Evolutionary conservation across 2,329 filamentous ascomycete genomes (phyloP).

Genomic region (Elsinoe australis): DNA sequence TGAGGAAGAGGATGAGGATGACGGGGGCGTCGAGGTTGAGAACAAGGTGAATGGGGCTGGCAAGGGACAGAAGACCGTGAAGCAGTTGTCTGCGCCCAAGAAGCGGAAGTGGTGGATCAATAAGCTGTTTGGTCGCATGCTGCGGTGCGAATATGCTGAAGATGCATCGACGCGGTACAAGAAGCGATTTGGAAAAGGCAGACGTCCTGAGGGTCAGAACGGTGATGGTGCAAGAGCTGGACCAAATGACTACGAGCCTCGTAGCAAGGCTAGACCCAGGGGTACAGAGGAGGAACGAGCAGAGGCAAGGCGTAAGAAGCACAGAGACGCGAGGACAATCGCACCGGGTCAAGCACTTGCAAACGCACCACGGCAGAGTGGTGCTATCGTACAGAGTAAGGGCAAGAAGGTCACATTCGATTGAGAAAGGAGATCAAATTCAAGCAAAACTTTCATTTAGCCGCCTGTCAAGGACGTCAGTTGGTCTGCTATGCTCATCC

Average conservation of each 20-base stretch:
- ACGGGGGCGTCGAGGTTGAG: too few relatives aligned
- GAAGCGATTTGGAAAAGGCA: conserved; percentile 77
- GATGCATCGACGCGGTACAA: conserved; percentile 83
- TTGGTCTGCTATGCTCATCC: not conserved
- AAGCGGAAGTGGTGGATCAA: conserved; percentile 71
- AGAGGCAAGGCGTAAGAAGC: conserved; percentile 31
- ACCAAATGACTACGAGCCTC: too few relatives aligned
- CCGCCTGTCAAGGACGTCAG: not conserved
- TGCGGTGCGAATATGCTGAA: conserved; percentile 90
- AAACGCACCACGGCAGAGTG: conserved; percentile 57
- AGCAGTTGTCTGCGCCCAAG: conserved; percentile 41
- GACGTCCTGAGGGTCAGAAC: conserved; percentile 22
- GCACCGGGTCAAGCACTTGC: conserved; percentile 38
- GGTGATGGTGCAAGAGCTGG: conserved; percentile 18
- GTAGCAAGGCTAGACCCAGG: too few relatives aligned
- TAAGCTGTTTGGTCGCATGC: conserved; percentile 65
- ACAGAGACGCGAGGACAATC: conserved; percentile 39
- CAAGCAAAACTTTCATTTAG: not conserved
- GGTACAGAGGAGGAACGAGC: conserved; percentile 29
- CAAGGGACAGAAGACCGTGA: conserved; percentile 27
- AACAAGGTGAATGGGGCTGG: conserved; percentile 28
- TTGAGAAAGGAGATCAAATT: conserved; percentile 11
- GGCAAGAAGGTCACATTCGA: conserved; percentile 82
- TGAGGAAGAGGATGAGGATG: conserved; percentile 25
- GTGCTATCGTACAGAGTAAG: conserved; percentile 66